Conservation (phyloP, 2,329 filamentous ascomycete species). For the Knufia petricola region DNA sequence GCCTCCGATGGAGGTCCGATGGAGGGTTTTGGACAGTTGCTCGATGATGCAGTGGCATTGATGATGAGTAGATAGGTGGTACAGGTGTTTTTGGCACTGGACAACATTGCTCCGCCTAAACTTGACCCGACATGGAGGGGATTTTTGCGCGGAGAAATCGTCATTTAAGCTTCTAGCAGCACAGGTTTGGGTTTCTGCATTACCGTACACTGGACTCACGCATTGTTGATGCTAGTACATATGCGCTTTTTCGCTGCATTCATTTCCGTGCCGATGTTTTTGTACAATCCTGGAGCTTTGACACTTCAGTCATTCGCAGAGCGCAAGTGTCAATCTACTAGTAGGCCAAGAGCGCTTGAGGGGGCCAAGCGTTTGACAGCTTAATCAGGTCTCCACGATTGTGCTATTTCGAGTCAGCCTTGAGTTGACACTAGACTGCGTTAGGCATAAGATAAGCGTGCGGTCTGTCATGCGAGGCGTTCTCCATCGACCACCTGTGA, state of each 20-base stretch:
- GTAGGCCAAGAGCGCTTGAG: conserved; percentile 1
- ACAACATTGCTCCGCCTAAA: no score
- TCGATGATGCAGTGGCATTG: neutral
- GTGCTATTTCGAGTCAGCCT: conserved; percentile 6
- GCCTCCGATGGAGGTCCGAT: neutral
- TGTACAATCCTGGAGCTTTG: no score
- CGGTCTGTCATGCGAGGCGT: neutral
- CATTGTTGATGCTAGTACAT: no score
- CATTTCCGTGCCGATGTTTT: no score
- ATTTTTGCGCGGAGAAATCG: neutral
- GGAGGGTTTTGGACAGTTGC: neutral
- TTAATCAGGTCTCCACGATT: neutral
- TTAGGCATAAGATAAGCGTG: neutral
- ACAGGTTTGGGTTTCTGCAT: neutral
- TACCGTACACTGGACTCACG: neutral
- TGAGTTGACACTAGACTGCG: neutral
- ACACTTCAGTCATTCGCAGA: no score
- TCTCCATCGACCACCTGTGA: neutral
- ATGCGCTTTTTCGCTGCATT: no score
- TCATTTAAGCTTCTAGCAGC: neutral
- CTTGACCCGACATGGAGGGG: neutral
- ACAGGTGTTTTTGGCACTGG: no score
- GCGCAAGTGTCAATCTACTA: neutral
- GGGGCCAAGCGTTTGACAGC: neutral
- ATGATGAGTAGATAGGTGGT: neutral